A percentile compares a stretch with the other conserved stretches of the same genome.
Evolutionary conservation across 2,329 filamentous ascomycete species (phyloP).

Genomic region (Metarhizium robertsii): DNA sequence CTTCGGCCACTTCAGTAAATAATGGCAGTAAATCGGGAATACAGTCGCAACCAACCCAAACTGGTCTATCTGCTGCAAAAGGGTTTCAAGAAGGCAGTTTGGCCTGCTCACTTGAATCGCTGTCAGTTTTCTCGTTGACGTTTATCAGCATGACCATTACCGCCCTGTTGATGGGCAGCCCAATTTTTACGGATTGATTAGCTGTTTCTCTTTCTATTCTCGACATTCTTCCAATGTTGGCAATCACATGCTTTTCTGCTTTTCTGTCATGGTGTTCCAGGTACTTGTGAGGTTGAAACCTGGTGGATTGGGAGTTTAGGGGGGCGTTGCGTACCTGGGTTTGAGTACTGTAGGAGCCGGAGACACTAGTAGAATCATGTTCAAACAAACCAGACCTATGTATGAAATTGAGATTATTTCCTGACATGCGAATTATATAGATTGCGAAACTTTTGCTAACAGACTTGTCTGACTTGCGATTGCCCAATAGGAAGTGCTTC

Average conservation of each 20-base stretch:
- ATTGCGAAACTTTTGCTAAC: too few relatives aligned
- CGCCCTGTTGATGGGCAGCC: not conserved
- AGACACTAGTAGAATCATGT: not conserved
- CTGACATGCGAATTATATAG: not conserved
- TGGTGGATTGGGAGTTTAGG: not conserved
- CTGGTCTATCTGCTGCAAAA: constrained; percentile 18
- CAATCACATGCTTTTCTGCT: too few relatives aligned
- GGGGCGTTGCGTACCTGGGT: not conserved
- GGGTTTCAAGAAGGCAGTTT: constrained; percentile 18
- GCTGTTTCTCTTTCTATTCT: not conserved
- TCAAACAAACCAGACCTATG: too few relatives aligned
- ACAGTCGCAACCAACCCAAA: constrained; percentile 9
- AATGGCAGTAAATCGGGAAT: constrained; percentile 6
- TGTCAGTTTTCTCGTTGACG: constrained; percentile 9
- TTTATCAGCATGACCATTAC: constrained; percentile 11
- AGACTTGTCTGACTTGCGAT: not conserved
- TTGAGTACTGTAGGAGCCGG: not conserved
- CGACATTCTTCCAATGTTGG: not conserved
- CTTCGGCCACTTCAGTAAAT: constrained; percentile 34
- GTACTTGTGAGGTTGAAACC: too few relatives aligned
- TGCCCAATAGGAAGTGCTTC: not conserved
- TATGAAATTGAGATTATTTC: too few relatives aligned
- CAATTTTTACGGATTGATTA: not conserved
- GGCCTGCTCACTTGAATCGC: not conserved
- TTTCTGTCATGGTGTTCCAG: too few relatives aligned